A percentile compares a stretch with the other conserved stretches of the same genome.
phyloP scores from a whole-genome alignment of 2,329 filamentous ascomycete genomes.

The Botrytis porri region DNA sequence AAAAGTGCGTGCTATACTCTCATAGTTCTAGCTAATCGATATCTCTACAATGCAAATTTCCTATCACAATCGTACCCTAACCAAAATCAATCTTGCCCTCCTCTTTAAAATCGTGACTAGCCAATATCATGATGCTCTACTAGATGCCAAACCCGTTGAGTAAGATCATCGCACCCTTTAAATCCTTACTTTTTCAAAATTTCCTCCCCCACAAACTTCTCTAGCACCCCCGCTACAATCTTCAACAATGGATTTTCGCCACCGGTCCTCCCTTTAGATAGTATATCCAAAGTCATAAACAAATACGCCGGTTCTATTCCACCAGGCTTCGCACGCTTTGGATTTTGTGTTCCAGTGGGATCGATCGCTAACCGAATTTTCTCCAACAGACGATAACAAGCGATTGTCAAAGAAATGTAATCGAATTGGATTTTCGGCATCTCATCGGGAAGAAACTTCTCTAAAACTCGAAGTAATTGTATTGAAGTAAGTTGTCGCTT shows the following conservation, averaged over 20 bases:
- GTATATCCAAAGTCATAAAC: background rate
- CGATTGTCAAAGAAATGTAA: background rate
- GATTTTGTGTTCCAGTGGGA: background rate
- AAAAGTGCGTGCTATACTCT: no score
- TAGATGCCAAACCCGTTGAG: background rate
- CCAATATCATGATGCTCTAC: background rate
- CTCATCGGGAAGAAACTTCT: background rate
- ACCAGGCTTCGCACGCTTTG: background rate
- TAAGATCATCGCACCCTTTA: background rate
- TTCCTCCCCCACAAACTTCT: background rate
- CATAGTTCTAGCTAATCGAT: no score
- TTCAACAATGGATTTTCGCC: background rate
- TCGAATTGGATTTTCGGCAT: background rate
- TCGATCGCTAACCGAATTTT: background rate
- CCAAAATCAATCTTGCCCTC: background rate
- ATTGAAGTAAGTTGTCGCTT: background rate
- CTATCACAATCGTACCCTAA: background rate
- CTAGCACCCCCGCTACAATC: background rate
- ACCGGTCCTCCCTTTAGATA: background rate
- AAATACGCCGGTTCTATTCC: background rate
- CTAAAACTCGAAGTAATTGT: background rate
- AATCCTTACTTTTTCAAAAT: background rate
- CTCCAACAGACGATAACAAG: background rate
- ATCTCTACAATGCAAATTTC: background rate
- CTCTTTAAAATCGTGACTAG: fast-evolving